Base-by-base conservation (phyloP, 805 yeast species). In the Myxozyma vanderwaltii region DNA sequence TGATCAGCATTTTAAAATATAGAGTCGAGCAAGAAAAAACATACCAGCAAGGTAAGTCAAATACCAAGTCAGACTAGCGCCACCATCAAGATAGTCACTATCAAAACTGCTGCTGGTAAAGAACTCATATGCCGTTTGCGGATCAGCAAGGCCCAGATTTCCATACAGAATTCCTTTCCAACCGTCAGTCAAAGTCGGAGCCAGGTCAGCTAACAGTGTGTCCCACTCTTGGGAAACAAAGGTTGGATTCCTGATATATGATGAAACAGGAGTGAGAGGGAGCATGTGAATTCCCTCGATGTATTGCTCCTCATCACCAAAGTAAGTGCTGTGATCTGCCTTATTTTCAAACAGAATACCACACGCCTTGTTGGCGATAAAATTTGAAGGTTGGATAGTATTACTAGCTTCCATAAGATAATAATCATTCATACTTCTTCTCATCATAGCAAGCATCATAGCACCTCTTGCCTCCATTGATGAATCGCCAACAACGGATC, bases 41-140 rank as follows among this genome's bases (percentile, higher is more conserved):
- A 21, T 29, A 53, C 67, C 67, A 35, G 68, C 96, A 47, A 89
- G 79, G 65, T 82, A 88, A 0, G 96, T 84, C 63, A 91, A 76
- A 12, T 91, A 85, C 96, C 96, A 91, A 0, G 97, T 86, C 63
- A 85, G 76, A 27, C 92, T 85, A 79, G 90, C 92, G 1, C 97
- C 97, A 58, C 82, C 82, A 68, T 91, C 97, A 49, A 91, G 81
- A 64, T 79, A 80, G 2, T 71, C 67, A n/a, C 76, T 74, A 45
- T 76, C 70, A 79, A 89, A 91, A 55, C 74, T 75, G 4, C 76
- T 66, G 35, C 81, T 70, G 1, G 85, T 70, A 70, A 89, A 89
- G 73, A 82, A 90, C 1, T 74, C 64, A 69, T 84, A 89, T 0
- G 95, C 79, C 0, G 79, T 57, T 36, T 71, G 66, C 0, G 97